Evolutionary conservation across 352 stramenopile species (phyloP), one percentile per base, ranked within the genome.

Genomic region (Globisporangium nunn): DNA sequence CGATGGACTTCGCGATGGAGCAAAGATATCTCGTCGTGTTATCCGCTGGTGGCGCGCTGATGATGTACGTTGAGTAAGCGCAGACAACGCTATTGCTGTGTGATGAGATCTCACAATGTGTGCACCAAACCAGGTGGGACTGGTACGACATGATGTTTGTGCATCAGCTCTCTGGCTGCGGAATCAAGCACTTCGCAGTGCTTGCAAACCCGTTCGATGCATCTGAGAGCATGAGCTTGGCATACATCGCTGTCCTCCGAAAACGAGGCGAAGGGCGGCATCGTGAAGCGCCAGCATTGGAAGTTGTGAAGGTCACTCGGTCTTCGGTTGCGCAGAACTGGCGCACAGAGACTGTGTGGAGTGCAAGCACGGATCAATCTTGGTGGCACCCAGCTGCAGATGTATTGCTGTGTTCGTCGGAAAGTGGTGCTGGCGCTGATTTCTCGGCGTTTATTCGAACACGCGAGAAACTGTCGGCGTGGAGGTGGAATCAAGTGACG

Each of bases 91-190:
- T 17, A 12, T 4, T 5, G 39, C 23, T 23, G 23, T 23, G 23
- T 45, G 12, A 15, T n/a, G 47, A 44, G 45, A 10, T 45, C 11
- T 56, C 49, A 39, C 37, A 50, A 45, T 56, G 11, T 28, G 49
- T 64, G 31, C 39, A 4, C 37, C 17, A 29, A 2, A 5, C 4
- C 54, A 79, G 71, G 68, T 79, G 71, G 71, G 62, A 73, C 29
- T 79, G 66, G 68, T 52, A 61, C 30, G 62, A 60, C 11, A 66
- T 74, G 58, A 55, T 53, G 28, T 43, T 71, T 17, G 40, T 67
- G 18, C 59, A 60, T 29, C 60, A 68, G 18, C 39, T 61, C 39
- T 33, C 64, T 12, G 35, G 59, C 17, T 35, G 44, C 40, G 39
- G 40, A 28, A 45, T 79, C 49, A 33, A 33, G 17, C 66, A 56